phyloP scores from a whole-genome alignment of 139 green algal genomes.

The Ulvella scutata region DNA sequence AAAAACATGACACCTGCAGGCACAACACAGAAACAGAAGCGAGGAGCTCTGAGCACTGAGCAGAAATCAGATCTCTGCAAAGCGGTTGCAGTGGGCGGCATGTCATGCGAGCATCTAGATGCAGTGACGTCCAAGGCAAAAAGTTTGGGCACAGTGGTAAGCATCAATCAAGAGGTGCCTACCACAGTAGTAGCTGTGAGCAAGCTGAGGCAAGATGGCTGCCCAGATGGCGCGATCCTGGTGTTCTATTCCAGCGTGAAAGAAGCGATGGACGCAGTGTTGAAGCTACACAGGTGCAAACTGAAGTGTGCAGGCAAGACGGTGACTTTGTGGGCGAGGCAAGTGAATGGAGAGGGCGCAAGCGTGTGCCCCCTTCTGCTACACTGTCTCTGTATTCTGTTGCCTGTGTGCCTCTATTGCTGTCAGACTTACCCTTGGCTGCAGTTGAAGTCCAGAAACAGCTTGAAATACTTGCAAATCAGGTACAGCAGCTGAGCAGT shows the following conservation, averaged over 20 bases:
- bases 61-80: background rate
- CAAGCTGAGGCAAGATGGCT: constrained; percentile 62
- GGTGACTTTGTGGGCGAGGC: constrained; percentile 20
- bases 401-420: too few species aligned
- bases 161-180: background rate
- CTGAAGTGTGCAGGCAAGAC: background rate
- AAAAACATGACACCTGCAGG: too few species aligned
- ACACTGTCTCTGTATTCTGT: too few species aligned
- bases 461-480: background rate
- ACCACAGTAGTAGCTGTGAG: constrained; percentile 10
- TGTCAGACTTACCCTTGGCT: background rate
- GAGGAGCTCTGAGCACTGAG: background rate
- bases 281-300: constrained; percentile 40
- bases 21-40: too few species aligned
- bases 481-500: background rate
- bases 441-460: background rate
- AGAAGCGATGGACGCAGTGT: constrained; percentile 47
- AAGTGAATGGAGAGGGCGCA: constrained; percentile 9
- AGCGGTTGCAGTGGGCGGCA: constrained; percentile 52
- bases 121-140: constrained; percentile 24
- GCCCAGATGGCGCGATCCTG: constrained; percentile 19
- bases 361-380: background rate
- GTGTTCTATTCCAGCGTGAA: constrained; percentile 19
- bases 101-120: constrained; percentile 16
- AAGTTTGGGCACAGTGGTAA: constrained; percentile 15